Evolutionary conservation across 169 alveolate genomes (phyloP).

Genomic region (Neospora caninum): DNA sequence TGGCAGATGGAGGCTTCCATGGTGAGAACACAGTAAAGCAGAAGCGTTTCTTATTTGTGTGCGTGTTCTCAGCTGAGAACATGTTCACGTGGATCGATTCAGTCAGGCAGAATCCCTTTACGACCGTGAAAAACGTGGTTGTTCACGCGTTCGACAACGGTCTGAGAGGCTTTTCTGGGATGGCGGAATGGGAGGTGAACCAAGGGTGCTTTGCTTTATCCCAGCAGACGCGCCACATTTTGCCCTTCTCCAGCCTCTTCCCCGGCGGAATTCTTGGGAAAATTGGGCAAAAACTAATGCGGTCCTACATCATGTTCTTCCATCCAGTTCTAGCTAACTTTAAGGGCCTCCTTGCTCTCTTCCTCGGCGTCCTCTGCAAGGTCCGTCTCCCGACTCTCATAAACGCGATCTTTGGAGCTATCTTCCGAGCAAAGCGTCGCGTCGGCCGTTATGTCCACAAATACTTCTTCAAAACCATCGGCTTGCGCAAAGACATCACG

Average conservation of each 20-base stretch:
- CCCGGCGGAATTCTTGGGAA: conserved; percentile 64
- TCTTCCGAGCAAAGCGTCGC: conserved; percentile 53
- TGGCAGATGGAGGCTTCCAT: too few relatives aligned
- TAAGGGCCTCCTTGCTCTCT: conserved; percentile 52
- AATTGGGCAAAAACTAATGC: conserved; percentile 42
- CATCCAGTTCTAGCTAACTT: conserved; percentile 61
- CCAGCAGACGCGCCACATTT: conserved; percentile 40
- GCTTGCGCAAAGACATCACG: conserved; percentile 53
- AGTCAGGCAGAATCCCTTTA: conserved; percentile 44
- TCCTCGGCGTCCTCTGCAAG: conserved; percentile 60
- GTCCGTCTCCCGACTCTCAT: conserved; percentile 22
- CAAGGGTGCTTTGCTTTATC: conserved; percentile 60
- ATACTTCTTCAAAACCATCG: conserved; percentile 3
- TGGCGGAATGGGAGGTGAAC: conserved; percentile 47
- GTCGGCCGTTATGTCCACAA: conserved; percentile 47
- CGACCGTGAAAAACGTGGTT: conserved; percentile 63
- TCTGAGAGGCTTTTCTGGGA: conserved; percentile 20
- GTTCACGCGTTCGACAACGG: conserved; percentile 48
- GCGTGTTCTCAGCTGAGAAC: conserved; percentile 34
- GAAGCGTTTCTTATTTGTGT: too few relatives aligned
- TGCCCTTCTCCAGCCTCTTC: conserved; percentile 48
- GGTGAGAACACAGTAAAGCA: too few relatives aligned
- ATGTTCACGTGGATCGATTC: conserved; percentile 57
- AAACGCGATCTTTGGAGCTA: conserved; percentile 17
- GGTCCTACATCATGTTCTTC: conserved; percentile 61